A percentile compares a stretch with the other conserved stretches of the same genome.
Evolutionary conservation across 2,329 filamentous ascomycete species (phyloP).

Genomic region (Pyricularia pennisetigena): DNA sequence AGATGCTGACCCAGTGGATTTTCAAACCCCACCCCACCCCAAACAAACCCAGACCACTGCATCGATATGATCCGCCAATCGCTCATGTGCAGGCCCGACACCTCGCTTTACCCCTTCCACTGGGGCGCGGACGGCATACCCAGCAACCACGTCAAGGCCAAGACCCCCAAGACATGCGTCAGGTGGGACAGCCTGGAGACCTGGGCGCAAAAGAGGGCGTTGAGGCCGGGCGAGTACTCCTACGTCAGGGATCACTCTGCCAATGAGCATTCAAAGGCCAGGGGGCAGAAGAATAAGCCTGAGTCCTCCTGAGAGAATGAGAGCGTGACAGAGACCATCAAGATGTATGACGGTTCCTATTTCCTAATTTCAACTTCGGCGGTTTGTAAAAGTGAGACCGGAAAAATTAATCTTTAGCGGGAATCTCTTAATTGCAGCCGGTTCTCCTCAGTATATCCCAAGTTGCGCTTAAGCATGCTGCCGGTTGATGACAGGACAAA

Average conservation of each 20-base stretch:
- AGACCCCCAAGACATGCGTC: background rate
- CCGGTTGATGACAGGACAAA: too few relatives aligned
- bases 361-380: too few relatives aligned
- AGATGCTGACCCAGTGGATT: too few relatives aligned
- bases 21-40: too few relatives aligned
- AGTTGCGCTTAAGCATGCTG: too few relatives aligned
- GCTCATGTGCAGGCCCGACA: background rate
- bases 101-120: background rate
- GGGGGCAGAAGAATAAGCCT: background rate
- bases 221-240: background rate
- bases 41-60: background rate
- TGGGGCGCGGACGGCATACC: background rate
- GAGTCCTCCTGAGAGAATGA: background rate
- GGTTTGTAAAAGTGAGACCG: too few relatives aligned
- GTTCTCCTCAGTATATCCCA: too few relatives aligned
- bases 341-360: too few relatives aligned
- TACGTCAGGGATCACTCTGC: background rate
- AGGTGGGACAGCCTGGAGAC: background rate
- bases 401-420: too few relatives aligned
- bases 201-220: background rate
- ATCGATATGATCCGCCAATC: background rate
- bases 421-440: too few relatives aligned
- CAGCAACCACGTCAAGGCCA: background rate
- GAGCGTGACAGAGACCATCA: too few relatives aligned
- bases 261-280: background rate